Evolutionary conservation across 2,329 filamentous ascomycete genomes (phyloP), one percentile per base, ranked within the genome.

Genomic region (Lasiodiplodia gonubiensis): DNA sequence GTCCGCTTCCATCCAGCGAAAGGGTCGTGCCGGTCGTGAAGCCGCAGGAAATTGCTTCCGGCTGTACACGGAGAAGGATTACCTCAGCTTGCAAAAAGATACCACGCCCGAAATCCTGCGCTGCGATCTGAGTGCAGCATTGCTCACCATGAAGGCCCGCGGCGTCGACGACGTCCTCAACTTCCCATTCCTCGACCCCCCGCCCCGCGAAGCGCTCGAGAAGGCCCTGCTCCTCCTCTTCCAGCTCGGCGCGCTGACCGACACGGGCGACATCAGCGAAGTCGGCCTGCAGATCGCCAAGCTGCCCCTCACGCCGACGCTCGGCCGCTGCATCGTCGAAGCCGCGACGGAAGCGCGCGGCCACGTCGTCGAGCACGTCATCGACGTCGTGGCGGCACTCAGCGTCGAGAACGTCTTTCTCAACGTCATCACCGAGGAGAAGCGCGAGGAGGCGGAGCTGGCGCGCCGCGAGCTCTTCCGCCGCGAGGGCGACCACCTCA

Each of bases 1-100:
- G 74, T 97, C 94, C 0, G 96, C 95, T 0, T 94, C 95, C 0
- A 92, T 97, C 57, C 95, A 99, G 77, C 86, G 95, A 67, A 89
- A 92, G 64, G 95, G 95, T 77, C 92, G 95, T 81, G 95, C 95
- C 10, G 95, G 95, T 51, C 90, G 95, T 85, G 95, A 99, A 80
- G 93, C 90, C 0, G 87, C 93, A 0, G 95, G 95, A 1, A 93
- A 95, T 76, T 98, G 94, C 79, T 97, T 89, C 76, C 86, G 95
- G 51, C 82, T 99, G 0, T 99, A 97, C 77, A 97, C 94, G 0
- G 89, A 97, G 71, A 85, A 87, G 4, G 88, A 90, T 2, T 98
- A 92, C 77, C 81, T 88, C 11, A 80, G 82, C 0, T 81, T 97
- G 7, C 86, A 91, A 53, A 88, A 92, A 67, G 86, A 90, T 0